A percentile compares a stretch with the other conserved stretches of the same genome.
phyloP scores from a whole-genome alignment of 1,284 basidiomycete species.

The Sporisorium scitamineum region DNA sequence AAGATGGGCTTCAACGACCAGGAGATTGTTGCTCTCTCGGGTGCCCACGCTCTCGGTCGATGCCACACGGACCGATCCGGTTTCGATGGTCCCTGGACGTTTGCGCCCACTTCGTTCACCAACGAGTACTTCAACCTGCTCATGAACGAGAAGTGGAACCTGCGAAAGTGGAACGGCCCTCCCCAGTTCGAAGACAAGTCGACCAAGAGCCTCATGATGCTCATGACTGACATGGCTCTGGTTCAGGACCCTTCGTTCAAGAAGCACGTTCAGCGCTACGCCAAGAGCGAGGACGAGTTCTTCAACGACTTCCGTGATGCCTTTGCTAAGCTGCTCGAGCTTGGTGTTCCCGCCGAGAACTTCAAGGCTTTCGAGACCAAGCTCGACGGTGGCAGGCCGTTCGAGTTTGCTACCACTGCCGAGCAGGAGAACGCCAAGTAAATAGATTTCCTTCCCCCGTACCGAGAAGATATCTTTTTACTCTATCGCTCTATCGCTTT shows the following conservation, averaged over 20 bases:
- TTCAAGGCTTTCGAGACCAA: constrained; percentile 60
- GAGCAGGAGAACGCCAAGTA: constrained; percentile 58
- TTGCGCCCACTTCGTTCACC: constrained; percentile 80
- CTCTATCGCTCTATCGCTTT: neutral
- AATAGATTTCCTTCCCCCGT: neutral
- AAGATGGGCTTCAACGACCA: constrained; percentile 83
- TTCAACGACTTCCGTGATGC: constrained; percentile 65
- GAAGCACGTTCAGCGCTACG: constrained; percentile 64
- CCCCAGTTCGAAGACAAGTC: constrained; percentile 94
- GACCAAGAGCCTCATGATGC: constrained; percentile 90
- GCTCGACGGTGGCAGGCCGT: constrained; percentile 47
- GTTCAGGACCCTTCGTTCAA: constrained; percentile 63
- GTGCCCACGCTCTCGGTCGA: constrained; percentile 93
- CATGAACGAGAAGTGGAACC: constrained; percentile 82
- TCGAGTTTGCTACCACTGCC: constrained; percentile 52
- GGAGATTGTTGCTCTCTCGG: constrained; percentile 83
- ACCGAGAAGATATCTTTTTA: neutral
- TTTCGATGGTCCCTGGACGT: constrained; percentile 67
- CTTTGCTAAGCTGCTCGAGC: constrained; percentile 61
- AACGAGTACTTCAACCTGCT: constrained; percentile 92
- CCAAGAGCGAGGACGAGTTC: constrained; percentile 66
- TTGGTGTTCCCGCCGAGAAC: constrained; percentile 66
- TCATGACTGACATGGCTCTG: constrained; percentile 64
- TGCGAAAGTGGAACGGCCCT: constrained; percentile 88
- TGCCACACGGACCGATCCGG: constrained; percentile 78